Evolutionary conservation across 148 eudicot genomes (phyloP), one percentile per base, ranked within the genome.

Genomic region (Silene uniflora): DNA sequence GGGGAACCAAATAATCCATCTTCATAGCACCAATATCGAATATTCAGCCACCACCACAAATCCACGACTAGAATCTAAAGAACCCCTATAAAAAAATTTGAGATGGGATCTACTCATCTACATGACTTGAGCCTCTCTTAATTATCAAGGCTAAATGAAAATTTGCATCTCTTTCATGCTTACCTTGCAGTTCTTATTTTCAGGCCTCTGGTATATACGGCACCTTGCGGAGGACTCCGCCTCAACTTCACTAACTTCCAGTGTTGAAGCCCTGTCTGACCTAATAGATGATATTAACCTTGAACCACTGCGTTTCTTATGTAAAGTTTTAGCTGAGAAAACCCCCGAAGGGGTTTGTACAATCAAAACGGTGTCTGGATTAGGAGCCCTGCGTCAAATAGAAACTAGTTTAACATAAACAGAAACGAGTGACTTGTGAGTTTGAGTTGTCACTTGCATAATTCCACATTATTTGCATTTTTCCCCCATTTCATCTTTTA

Each of bases 201-300:
- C 82, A 58, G 76, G 65, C 76, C 91, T 85, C 63, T 81, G 81
- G 77, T 80, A 91, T 75, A 87, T 77, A 69, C 96, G 90, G 74
- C 96, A 94, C 74, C 96, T 89, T 59, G 99, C 99, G 61, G 99
- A 92, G 79, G 98, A 90, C 76, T 87, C 84, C 22, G 92, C 89
- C 76, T 92, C 97, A 75, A 83, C 75, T 80, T 86, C 96, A 44
- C 84, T 77, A 65, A 64, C 56, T 32, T 89, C 91, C 49, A 32
- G 75, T 2, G 74, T 54, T 32, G 89, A 75, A 79, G 78, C 73
- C 71, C 86, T 92, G 71, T 87, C 85, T 76, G 85, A 73, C 78
- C 90, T 89, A 75, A 80, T 88, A 10, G 99, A 85, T 52, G 92
- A 89, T 73, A 95, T 92, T 78, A 95, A 82, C 83, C 99, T 86